phyloP scores from a whole-genome alignment of 2,329 filamentous ascomycete genomes.

The Venturia asperata region DNA sequence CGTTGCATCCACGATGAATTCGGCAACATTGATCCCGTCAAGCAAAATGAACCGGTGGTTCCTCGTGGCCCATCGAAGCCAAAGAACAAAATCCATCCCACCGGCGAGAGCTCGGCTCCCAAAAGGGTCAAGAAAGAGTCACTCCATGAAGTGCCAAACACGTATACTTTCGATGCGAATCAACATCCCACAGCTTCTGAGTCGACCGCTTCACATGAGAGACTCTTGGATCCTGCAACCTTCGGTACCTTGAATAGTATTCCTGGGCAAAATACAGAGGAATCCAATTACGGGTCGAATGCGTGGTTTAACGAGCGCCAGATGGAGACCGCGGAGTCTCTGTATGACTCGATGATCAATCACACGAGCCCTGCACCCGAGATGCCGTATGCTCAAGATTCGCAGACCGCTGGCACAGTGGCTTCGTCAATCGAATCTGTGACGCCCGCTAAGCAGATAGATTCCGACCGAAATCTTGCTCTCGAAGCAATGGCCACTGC shows the following conservation, averaged over 20 bases:
- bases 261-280: neutral
- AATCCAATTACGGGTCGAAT: neutral
- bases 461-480: conserved; percentile 6
- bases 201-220: neutral
- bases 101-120: neutral
- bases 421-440: neutral
- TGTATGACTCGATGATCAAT: conserved; percentile 10
- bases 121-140: conserved; percentile 12
- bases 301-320: neutral
- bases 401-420: neutral
- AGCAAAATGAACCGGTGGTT: conserved; percentile 54
- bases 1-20: conserved; percentile 61
- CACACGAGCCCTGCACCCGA: neutral
- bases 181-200: neutral
- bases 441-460: neutral
- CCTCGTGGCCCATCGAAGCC: conserved; percentile 43
- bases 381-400: neutral
- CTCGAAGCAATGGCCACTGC: conserved; percentile 7
- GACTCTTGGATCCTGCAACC: neutral
- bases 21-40: conserved; percentile 56
- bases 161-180: conserved; percentile 8
- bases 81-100: conserved; percentile 12
- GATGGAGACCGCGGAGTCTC: conserved; percentile 8
- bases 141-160: neutral
- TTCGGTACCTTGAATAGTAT: neutral